Evolutionary conservation across 345 rosid species (phyloP).

Genomic region (Populus deltoides): DNA sequence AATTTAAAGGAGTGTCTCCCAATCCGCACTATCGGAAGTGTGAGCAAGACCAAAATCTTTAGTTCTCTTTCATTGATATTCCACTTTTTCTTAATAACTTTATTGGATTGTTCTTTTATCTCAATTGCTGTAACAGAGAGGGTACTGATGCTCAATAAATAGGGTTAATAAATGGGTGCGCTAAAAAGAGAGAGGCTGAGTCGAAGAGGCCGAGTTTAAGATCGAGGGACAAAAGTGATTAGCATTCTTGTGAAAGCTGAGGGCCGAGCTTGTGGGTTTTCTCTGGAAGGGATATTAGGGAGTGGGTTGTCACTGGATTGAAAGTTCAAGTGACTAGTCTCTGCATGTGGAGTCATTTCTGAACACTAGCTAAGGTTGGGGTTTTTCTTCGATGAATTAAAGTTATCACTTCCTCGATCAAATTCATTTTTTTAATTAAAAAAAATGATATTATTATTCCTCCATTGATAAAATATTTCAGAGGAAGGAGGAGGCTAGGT

Average conservation of each 20-base stretch:
- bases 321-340: neutral
- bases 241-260: neutral
- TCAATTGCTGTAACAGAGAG: neutral
- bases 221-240: neutral
- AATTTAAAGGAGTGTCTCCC: slow-evolving; percentile 4
- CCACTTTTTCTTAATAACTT: neutral
- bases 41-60: neutral
- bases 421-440: no score
- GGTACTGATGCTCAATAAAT: neutral
- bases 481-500: no score
- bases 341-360: neutral
- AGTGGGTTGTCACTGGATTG: neutral
- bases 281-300: neutral
- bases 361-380: neutral
- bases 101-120: neutral
- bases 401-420: no score
- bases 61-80: neutral
- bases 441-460: no score
- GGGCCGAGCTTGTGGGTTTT: neutral
- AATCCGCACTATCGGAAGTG: neutral
- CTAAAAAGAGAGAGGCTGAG: neutral
- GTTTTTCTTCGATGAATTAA: neutral
- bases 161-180: neutral
- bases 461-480: no score
- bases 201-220: no score